phyloP scores from a whole-genome alignment of 768 basidiomycete species.

The Russula griseocarnosa region DNA sequence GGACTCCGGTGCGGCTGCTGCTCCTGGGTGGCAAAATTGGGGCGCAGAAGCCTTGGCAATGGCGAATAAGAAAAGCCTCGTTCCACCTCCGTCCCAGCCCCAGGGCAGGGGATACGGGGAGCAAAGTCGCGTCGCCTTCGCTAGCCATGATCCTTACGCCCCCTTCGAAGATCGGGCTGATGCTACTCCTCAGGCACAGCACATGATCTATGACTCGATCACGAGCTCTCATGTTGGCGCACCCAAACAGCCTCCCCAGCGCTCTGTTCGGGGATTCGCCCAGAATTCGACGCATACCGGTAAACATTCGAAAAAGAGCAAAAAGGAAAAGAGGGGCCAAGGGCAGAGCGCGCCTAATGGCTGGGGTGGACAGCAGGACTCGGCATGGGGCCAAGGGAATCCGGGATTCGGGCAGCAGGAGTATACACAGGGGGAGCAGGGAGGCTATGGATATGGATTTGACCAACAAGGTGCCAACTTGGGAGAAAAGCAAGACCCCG shows the following conservation, averaged over 20 bases:
- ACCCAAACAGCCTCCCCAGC: constrained; percentile 6
- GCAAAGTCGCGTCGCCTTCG: constrained; percentile 20
- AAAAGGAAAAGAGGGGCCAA: constrained; percentile 22
- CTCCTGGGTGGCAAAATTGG: constrained; percentile 23
- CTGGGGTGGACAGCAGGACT: constrained; percentile 11
- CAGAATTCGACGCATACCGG: constrained; percentile 6
- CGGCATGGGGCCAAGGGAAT: constrained; percentile 1
- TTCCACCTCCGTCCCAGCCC: not conserved
- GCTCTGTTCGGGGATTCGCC: constrained; percentile 1
- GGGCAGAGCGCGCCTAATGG: constrained; percentile 3
- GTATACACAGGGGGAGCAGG: not conserved
- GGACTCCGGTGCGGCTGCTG: constrained; percentile 3
- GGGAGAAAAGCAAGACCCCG: constrained; percentile 3
- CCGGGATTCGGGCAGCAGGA: not conserved
- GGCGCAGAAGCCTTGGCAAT: constrained; percentile 20
- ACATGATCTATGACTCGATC: constrained; percentile 20
- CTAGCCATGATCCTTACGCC: constrained; percentile 12
- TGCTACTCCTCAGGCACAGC: constrained; percentile 14
- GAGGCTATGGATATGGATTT: not conserved
- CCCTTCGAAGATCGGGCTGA: constrained; percentile 13
- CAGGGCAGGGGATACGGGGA: constrained; percentile 1
- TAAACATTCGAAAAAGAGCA: constrained; percentile 19
- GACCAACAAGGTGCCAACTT: constrained; percentile 6
- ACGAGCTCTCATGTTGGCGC: constrained; percentile 11
- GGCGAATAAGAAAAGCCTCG: constrained; percentile 8